Evolutionary conservation across 2,329 filamentous ascomycete genomes (phyloP), one percentile per base, ranked within the genome.

Genomic region (Periconia sp.): DNA sequence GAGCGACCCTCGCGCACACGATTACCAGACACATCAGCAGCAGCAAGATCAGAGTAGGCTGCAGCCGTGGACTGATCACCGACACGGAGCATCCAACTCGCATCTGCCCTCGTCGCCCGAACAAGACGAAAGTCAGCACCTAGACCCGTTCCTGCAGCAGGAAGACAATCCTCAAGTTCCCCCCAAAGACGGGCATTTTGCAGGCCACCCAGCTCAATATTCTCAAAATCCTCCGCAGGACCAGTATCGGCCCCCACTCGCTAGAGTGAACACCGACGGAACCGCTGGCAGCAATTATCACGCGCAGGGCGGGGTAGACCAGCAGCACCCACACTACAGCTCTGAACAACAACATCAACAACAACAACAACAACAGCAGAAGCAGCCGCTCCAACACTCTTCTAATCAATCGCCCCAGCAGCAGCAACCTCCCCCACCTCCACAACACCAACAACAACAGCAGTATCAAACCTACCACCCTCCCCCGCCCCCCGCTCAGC

Each of bases 141-240:
- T 74, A 23, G 72, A 75, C 46, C 72, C 72, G 1, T 74, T 72
- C 47, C 65, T 75, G 23, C 71, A 74, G 61, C 68, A 71, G 43
- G 61, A 68, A 45, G 61, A 64, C 27, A 63, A 63, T 19, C 71
- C 72, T 14, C 63, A 68, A 45, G 68, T 70, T 33, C 71, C 71
- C n/a, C 69, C 70, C 20, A 73, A 74, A 49, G 71, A 74, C 54
- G 30, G 52, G n/a, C 63, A 57, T 23, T 73, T 68, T 43, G 68
- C 68, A 42, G 66, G 62, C 43, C 65, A 64, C 44, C 53, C 58
- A 46, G 60, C 59, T 53, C 64, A 66, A 18, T 68, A 65, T 53
- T 64, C 51, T 49, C 61, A 58, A 19, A 68, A 65, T 47, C 57
- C 68, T 33, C 67, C 66, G 31, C 68, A 69, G 57, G 66, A 68